Conservation (phyloP, 1,284 basidiomycete species). For the Meripilus lineatus region DNA sequence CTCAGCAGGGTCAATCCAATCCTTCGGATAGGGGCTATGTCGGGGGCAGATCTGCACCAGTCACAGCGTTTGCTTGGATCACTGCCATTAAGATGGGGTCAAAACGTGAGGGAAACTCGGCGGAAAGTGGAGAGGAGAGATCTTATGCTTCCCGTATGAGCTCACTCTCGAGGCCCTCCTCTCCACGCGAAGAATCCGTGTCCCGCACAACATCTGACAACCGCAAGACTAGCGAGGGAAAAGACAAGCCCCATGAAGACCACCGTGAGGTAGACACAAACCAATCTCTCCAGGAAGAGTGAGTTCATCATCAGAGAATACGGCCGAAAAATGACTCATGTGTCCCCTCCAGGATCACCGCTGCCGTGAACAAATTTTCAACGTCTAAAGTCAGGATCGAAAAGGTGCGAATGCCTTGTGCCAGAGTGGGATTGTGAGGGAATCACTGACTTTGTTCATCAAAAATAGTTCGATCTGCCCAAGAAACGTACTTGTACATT, state of each 20-base stretch:
- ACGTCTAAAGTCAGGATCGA: slow-evolving; percentile 79
- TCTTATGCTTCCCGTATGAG: slow-evolving; percentile 24
- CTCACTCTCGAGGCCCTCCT: slow-evolving; percentile 23
- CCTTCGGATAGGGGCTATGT: slow-evolving; percentile 12
- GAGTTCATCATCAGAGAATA: slow-evolving; percentile 22
- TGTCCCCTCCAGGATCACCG: slow-evolving; percentile 58
- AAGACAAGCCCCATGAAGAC: slow-evolving; percentile 35
- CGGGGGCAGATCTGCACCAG: slow-evolving; percentile 45
- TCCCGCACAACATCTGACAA: slow-evolving; percentile 5
- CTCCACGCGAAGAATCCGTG: slow-evolving; percentile 13
- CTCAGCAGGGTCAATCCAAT: no score
- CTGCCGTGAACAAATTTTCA: slow-evolving; percentile 68
- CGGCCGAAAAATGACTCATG: slow-evolving; percentile 1
- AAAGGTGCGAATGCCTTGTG: slow-evolving; percentile 46
- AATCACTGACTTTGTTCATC: no score
- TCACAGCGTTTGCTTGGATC: slow-evolving; percentile 69
- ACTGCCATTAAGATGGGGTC: slow-evolving; percentile 61
- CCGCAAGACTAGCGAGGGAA: slow-evolving; percentile 38
- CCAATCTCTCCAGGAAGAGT: slow-evolving; percentile 79
- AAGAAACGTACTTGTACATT: slow-evolving; percentile 78
- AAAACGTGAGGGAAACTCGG: slow-evolving; percentile 44
- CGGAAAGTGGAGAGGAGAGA: slow-evolving; percentile 39
- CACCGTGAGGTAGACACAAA: slow-evolving; percentile 36
- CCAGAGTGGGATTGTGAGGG: background rate
- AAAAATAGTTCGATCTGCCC: slow-evolving; percentile 64